Evolutionary conservation across 1,284 basidiomycete genomes (phyloP).

Genomic region (Moniliophthora roreri): DNA sequence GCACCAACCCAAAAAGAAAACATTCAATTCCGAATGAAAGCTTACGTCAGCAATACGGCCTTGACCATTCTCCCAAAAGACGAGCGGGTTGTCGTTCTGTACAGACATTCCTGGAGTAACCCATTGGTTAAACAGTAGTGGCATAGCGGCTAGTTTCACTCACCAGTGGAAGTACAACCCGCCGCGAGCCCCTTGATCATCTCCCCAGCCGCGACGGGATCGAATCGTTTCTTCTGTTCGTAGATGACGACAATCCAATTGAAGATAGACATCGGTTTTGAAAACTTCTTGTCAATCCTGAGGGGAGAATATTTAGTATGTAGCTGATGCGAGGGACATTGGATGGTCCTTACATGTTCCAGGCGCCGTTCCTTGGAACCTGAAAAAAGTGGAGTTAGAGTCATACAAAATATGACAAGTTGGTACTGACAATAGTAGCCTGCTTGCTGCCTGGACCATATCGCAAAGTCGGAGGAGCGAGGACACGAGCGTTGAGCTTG

Average conservation of each 20-base stretch:
- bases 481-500: slow-evolving; percentile 55
- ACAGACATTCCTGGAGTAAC: slow-evolving; percentile 4
- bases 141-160: background rate
- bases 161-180: slow-evolving; percentile 2
- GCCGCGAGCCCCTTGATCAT: slow-evolving; percentile 2
- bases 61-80: slow-evolving; percentile 55
- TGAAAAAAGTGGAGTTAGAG: too few relatives aligned
- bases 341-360: slow-evolving; percentile 57
- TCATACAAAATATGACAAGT: background rate
- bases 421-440: slow-evolving; percentile 47
- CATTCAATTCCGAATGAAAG: slow-evolving; percentile 8
- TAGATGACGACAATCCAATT: slow-evolving; percentile 67
- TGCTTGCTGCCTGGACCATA: slow-evolving; percentile 56
- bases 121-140: background rate
- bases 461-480: slow-evolving; percentile 31
- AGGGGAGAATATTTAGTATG: background rate
- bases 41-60: slow-evolving; percentile 47
- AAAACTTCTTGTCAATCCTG: slow-evolving; percentile 70
- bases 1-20: slow-evolving; percentile 2
- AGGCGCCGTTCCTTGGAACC: slow-evolving; percentile 34
- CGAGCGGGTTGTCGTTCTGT: slow-evolving; percentile 3
- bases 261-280: slow-evolving; percentile 44
- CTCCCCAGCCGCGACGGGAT: slow-evolving; percentile 16
- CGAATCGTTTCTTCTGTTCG: slow-evolving; percentile 56
- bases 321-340: background rate